These are phyloP conservation scores for Dothiorella sarmentorum DNA, from an alignment of 2,329 filamentous ascomycete genomes.

Conservation along the genomic window DNA sequence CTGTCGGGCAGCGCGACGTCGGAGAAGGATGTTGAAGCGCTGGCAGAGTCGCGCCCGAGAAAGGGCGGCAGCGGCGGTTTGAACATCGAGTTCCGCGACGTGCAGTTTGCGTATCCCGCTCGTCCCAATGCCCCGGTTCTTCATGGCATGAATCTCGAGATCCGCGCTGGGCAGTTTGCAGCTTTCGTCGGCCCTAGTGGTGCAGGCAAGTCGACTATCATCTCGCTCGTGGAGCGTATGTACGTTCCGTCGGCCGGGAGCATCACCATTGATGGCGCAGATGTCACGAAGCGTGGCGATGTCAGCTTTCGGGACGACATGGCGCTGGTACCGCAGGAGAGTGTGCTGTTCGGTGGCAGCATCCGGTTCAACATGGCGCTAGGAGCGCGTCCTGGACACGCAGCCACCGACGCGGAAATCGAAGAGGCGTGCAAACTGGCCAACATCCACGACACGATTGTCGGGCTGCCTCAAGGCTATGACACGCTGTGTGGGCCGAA, in stretches of 20 bases:
- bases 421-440: constrained; percentile 64
- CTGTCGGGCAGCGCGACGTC: not conserved
- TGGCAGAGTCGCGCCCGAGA: constrained; percentile 12
- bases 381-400: constrained; percentile 52
- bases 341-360: constrained; percentile 47
- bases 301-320: constrained; percentile 30
- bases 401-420: constrained; percentile 59
- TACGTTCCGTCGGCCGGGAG: constrained; percentile 51
- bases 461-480: constrained; percentile 61
- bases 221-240: constrained; percentile 53
- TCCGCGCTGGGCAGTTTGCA: constrained; percentile 58
- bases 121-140: constrained; percentile 58
- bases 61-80: constrained; percentile 22
- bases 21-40: constrained; percentile 32
- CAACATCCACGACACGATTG: constrained; percentile 68
- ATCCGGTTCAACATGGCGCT: constrained; percentile 48
- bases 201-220: constrained; percentile 64
- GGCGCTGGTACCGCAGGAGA: constrained; percentile 48
- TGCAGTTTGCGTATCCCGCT: constrained; percentile 64
- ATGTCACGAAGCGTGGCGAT: constrained; percentile 37
- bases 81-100: constrained; percentile 54
- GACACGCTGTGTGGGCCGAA: constrained; percentile 50
- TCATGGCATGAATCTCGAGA: constrained; percentile 53
- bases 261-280: constrained; percentile 51
- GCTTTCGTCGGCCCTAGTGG: constrained; percentile 65